Conservation (phyloP, 192 early-diverging fungal genomes). For the Podila minutissima region DNA sequence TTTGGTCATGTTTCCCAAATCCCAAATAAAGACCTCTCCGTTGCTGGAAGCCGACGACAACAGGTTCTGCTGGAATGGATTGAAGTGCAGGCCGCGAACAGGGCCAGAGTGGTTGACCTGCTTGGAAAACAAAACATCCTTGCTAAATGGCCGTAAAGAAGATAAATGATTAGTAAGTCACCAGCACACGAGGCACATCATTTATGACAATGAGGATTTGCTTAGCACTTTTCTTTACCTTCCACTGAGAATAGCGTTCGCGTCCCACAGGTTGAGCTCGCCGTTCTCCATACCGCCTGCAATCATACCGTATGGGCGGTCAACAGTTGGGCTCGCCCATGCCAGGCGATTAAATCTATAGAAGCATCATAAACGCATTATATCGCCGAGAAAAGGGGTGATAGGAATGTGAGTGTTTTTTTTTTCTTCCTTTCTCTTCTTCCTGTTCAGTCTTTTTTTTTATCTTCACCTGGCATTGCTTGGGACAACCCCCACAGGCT, state of each 20-base stretch:
- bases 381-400: slow-evolving; percentile 1
- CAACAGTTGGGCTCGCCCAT: slow-evolving; percentile 69
- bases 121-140: slow-evolving; percentile 68
- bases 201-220: not conserved
- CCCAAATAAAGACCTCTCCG: slow-evolving; percentile 98
- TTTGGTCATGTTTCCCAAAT: slow-evolving; percentile 86
- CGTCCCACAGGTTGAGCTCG: slow-evolving; percentile 90
- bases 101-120: slow-evolving; percentile 86
- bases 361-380: too few relatives aligned
- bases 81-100: slow-evolving; percentile 95
- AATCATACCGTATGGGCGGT: slow-evolving; percentile 76
- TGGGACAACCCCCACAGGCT: slow-evolving; percentile 63
- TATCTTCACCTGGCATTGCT: slow-evolving; percentile 67
- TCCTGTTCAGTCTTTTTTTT: not conserved
- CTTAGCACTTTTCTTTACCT: slow-evolving; percentile 32
- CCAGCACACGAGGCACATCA: not conserved
- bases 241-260: slow-evolving; percentile 75
- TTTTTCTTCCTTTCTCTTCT: not conserved
- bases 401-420: not conserved
- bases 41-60: slow-evolving; percentile 90
- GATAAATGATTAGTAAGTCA: too few relatives aligned
- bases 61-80: slow-evolving; percentile 84
- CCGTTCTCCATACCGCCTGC: slow-evolving; percentile 97
- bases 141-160: slow-evolving; percentile 22
- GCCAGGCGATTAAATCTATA: slow-evolving; percentile 90